These are phyloP conservation scores for Geotrichum candidum DNA, from an alignment of 1,139 yeast genomes.

Conservation along the genomic window DNA sequence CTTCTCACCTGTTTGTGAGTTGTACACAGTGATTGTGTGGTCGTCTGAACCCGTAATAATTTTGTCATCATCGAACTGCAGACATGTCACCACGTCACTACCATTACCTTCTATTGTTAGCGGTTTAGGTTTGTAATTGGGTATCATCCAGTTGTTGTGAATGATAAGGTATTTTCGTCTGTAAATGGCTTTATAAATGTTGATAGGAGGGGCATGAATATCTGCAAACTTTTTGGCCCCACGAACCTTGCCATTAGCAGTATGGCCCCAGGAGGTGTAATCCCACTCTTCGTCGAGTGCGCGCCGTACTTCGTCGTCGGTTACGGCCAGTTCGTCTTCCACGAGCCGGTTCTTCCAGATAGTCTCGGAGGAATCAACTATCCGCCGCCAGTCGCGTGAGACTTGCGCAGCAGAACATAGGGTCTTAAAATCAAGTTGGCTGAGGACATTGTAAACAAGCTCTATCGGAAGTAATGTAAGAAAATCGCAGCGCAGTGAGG, in stretches of 20 bases:
- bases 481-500: conserved; percentile 66
- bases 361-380: conserved; percentile 51
- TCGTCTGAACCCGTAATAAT: conserved; percentile 94
- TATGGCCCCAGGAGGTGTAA: conserved; percentile 31
- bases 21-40: conserved; percentile 71
- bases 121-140: conserved; percentile 60
- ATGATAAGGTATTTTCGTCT: conserved; percentile 54
- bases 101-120: conserved; percentile 74
- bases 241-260: conserved; percentile 1
- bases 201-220: conserved; percentile 21
- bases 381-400: conserved; percentile 60
- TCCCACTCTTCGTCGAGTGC: conserved; percentile 35
- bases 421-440: conserved; percentile 58
- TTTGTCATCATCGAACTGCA: conserved; percentile 87
- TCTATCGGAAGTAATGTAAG: conserved; percentile 69
- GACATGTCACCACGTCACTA: conserved; percentile 81
- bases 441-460: conserved; percentile 62
- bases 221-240: conserved; percentile 5
- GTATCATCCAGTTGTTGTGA: conserved; percentile 76
- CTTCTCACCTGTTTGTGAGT: conserved; percentile 65
- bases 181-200: conserved; percentile 52
- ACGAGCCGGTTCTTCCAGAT: conserved; percentile 38
- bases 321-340: conserved; percentile 29
- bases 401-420: conserved; percentile 60
- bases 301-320: conserved; percentile 27